Base-by-base conservation (phyloP, 495 filamentous ascomycete genomes). In the Pyrenopolyporus hunteri region DNA sequence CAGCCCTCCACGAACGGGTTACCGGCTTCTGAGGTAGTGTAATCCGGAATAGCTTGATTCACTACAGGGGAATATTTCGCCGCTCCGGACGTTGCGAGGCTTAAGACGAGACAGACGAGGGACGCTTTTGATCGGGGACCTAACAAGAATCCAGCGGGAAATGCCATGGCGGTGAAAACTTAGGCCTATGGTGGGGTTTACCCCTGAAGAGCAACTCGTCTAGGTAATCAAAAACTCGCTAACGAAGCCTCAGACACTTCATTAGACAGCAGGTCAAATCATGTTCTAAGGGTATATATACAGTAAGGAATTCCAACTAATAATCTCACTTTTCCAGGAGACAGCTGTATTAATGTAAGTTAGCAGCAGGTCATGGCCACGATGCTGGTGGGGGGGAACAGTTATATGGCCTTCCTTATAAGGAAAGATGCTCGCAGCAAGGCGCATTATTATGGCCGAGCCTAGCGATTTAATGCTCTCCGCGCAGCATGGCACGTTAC, bases 1-100 rank as follows among this genome's bases (percentile, higher is more conserved):
- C 76, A 80, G 53, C 75, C 73, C 2, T 69, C 57, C 17, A 80
- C 66, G 23, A 80, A 65, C 11, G 78, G 78, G 51, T 80, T 80
- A 8, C 70, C 70, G 1, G 65, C 45, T 35, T 67, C 68, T 14
- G 68, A 45, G 8, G 70, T 70, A 6, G 57, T 52, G 22, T 64
- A 67, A 35, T 65, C 59, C 6, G 56, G 56, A 11, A 32, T 17
- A 4, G 26, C 1, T 20, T 10, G 42, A 13, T 32, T 13, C 0
- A 6, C 3, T 40, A 49, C 31, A 4, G 48, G 54, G 14, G 43
- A 42, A n/a, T 53, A 32, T 11, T 31, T 39, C 23, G 45, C 33
- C 1, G 25, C 9, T 5, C 23, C 40, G 46, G 43, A 42, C 25
- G 52, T 52, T 17, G 40, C 26, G 8, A 60, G 11, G 7, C 37